Percentiles rank a stretch among this genome's conserved stretches.
Conservation (phyloP, 2,329 filamentous ascomycete species). For the Talaromyces amestolkiae region DNA sequence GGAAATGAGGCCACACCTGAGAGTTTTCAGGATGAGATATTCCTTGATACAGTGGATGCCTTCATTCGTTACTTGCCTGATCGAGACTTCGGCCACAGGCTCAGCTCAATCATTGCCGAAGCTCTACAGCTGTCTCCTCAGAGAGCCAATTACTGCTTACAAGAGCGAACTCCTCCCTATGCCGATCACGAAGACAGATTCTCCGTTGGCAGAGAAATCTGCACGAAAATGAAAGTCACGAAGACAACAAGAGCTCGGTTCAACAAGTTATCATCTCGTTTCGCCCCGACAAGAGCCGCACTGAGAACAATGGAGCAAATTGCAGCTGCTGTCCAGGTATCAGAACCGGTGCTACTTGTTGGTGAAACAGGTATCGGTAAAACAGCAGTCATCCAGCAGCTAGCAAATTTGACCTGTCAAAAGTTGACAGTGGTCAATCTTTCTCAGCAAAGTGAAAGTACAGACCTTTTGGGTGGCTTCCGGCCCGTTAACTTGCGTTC, state of each 20-base stretch:
- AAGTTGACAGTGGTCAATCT: constrained; percentile 91
- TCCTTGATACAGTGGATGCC: constrained; percentile 89
- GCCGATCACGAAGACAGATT: constrained; percentile 60
- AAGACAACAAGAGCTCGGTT: constrained; percentile 46
- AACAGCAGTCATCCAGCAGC: constrained; percentile 90
- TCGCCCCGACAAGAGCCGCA: constrained; percentile 85
- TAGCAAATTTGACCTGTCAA: constrained; percentile 78
- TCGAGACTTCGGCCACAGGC: constrained; percentile 52
- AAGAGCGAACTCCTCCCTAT: constrained; percentile 68
- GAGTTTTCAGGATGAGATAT: constrained; percentile 74
- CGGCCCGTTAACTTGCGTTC: constrained; percentile 91
- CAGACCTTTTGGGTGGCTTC: constrained; percentile 93
- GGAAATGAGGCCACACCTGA: constrained; percentile 71
- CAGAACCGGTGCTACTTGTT: constrained; percentile 91
- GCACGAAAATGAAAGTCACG: constrained; percentile 57
- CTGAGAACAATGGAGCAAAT: constrained; percentile 85
- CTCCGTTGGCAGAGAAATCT: constrained; percentile 63
- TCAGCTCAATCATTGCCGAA: constrained; percentile 70
- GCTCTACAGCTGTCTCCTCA: constrained; percentile 84
- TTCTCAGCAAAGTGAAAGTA: constrained; percentile 95
- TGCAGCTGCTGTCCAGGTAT: constrained; percentile 73
- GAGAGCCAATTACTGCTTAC: constrained; percentile 73
- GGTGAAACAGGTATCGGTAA: constrained; percentile 98
- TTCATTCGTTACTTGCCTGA: constrained; percentile 80
- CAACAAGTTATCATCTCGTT: constrained; percentile 49